phyloP scores from a whole-genome alignment of 2,329 filamentous ascomycete genomes.

The Alternaria triticimaculans region DNA sequence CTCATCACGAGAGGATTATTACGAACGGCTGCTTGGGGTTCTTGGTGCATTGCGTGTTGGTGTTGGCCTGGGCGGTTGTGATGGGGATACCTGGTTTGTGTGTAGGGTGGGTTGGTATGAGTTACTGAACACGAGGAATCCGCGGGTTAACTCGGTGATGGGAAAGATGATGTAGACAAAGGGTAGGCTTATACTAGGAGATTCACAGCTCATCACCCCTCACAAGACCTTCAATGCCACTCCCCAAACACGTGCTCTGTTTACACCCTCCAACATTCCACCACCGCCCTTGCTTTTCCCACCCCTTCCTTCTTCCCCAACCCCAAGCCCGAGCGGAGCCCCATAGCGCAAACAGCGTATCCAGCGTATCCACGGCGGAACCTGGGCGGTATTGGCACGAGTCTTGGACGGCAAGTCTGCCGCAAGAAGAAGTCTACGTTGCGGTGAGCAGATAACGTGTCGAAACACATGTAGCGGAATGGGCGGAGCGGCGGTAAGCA shows the following conservation, averaged over 20 bases:
- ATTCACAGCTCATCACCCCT: background rate
- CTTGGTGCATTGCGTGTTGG: background rate
- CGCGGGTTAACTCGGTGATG: background rate
- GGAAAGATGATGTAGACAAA: background rate
- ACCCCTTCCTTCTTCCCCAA: background rate
- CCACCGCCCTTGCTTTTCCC: background rate
- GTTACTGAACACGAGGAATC: background rate
- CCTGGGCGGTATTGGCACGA: constrained; percentile 4
- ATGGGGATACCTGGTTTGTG: background rate
- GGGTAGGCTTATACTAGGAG: background rate
- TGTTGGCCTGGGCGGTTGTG: background rate
- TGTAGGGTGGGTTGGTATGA: background rate
- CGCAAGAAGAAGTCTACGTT: background rate
- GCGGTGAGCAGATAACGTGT: constrained; percentile 5
- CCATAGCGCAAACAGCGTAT: background rate
- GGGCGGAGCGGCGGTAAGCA: background rate
- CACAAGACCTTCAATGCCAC: background rate
- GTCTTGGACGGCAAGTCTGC: constrained; percentile 9
- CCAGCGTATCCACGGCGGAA: background rate
- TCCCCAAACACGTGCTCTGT: background rate
- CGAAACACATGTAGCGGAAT: background rate
- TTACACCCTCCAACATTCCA: background rate
- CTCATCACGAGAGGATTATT: background rate
- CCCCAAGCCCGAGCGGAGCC: background rate
- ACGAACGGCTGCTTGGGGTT: background rate